Evolutionary conservation across 179 eudicot genomes (phyloP), one percentile per base, ranked within the genome.

Genomic region (Gypsophila paniculata): DNA sequence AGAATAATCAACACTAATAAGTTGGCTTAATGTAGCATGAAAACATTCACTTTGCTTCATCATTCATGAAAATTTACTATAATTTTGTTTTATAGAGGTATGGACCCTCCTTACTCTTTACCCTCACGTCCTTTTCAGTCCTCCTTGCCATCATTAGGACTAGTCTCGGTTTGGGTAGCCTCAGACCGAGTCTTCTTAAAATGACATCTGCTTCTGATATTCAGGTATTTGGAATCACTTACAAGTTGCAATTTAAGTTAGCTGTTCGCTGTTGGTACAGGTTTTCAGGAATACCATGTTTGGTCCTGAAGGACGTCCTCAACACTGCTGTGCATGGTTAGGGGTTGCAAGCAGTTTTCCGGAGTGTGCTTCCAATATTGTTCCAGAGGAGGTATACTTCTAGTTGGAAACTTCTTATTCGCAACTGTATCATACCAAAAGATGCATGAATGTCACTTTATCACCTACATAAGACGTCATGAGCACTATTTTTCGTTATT

Each of bases 221-320:
- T 34, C 23, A 17, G 25, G 25, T 53, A 18, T 34, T 34, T 53
- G 12, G 38, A 51, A 49, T 61, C 65, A 23, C 44, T 17, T 23
- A 36, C 6, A n/a, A n/a, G n/a, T n/a, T n/a, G n/a, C n/a, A 19
- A 9, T 17, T 9, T 65, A 51, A 11, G 34, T 5, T 61, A 39
- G 64, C 65, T 72, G 59, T 70, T 69, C 38, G 72, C 61, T 68
- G 44, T 58, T 71, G 67, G 46, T 59, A 68, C 87, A 94, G 99
- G 99, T 94, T 81, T 94, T 94, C 82, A 84, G 99, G 76, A 91
- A 91, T 78, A 94, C 99, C 78, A 94, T 94, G 99, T 94, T 94
- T 94, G 99, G 97, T 71, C 99, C 99, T 44, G 97, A 94, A 85
- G 99, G 99, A 65, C 97, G 97, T 74, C 99, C 99, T 49, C 99